phyloP scores from a whole-genome alignment of 106 monocot genomes.

The Allium fistulosum region DNA sequence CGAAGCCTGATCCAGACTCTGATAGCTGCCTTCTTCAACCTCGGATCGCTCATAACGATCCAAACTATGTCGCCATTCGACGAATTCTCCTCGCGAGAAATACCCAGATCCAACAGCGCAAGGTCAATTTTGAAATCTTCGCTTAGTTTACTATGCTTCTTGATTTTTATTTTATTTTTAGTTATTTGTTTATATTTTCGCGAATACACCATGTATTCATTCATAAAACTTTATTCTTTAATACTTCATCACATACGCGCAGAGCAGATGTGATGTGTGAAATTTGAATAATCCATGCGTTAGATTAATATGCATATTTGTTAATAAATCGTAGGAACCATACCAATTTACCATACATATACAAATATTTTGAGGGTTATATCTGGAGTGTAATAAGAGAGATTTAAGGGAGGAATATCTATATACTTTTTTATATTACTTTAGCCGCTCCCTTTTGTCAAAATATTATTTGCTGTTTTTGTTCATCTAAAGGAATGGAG shows the following conservation, averaged over 20 bases:
- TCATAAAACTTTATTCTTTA: no score
- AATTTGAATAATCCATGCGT: neutral
- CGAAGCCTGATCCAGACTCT: slow-evolving; percentile 37
- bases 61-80: slow-evolving; percentile 62
- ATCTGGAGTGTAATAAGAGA: no score
- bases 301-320: no score
- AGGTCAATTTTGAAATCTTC: slow-evolving; percentile 28
- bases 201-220: no score
- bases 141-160: neutral
- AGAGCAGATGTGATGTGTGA: neutral
- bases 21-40: slow-evolving; percentile 81
- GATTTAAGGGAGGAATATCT: no score
- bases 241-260: no score
- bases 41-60: slow-evolving; percentile 34
- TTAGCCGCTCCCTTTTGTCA: no score
- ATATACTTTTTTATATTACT: no score
- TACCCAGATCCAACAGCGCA: slow-evolving; percentile 32
- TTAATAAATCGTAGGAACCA: no score
- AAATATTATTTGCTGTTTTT: no score
- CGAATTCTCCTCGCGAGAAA: slow-evolving; percentile 72
- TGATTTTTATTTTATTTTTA: neutral
- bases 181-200: neutral
- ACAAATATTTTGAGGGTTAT: no score
- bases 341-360: no score
- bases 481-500: slow-evolving; percentile 65